Conservation (phyloP, 192 early-diverging fungal species). For the Coemansia sp. region DNA sequence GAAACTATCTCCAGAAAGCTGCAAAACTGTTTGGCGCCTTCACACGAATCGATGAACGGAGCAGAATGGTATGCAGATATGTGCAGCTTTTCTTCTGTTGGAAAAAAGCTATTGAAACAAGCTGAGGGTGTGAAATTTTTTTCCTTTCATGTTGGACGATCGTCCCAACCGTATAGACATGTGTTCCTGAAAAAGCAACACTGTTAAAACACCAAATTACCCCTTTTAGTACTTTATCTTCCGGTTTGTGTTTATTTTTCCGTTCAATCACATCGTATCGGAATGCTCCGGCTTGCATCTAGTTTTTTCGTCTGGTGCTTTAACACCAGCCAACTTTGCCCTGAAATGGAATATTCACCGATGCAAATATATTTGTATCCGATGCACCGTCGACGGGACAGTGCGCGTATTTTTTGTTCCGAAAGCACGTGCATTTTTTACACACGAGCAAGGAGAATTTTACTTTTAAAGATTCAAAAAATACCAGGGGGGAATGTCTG, state of each 20-base stretch:
- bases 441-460: too few species aligned
- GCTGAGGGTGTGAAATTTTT: too few species aligned
- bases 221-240: neutral
- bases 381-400: constrained; percentile 1
- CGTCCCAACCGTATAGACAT: too few species aligned
- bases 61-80: neutral
- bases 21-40: too few species aligned
- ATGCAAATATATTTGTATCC: neutral
- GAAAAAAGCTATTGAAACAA: neutral
- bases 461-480: neutral
- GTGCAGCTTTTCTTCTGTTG: neutral
- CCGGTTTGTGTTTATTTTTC: neutral
- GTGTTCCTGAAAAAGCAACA: too few species aligned
- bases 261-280: neutral
- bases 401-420: constrained; percentile 1
- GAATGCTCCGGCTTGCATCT: constrained; percentile 1
- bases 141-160: too few species aligned
- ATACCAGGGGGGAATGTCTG: neutral
- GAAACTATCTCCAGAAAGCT: neutral
- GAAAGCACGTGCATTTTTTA: constrained; percentile 1
- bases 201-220: neutral
- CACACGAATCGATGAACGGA: neutral
- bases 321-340: neutral
- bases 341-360: neutral
- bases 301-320: neutral